Base-by-base conservation (phyloP, 2,329 filamentous ascomycete species). In the Chrysosporium queenslandicum region DNA sequence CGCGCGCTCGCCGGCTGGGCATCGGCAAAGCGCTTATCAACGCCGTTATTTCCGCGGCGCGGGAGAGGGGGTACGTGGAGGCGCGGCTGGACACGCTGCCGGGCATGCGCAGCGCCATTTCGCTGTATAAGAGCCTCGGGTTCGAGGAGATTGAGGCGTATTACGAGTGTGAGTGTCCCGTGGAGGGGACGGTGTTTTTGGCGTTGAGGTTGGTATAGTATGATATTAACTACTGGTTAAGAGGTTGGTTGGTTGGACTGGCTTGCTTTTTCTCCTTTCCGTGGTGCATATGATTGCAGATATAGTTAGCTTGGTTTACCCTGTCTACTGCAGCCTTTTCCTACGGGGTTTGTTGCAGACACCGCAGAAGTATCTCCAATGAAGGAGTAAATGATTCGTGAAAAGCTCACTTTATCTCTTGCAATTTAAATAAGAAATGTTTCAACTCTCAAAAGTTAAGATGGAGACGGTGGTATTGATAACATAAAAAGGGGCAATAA, bases 11-110 rank as follows among this genome's bases (percentile, higher is more conserved):
- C 21, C 75, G 78, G 2, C 58, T 68, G 11, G 76, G 77, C 0
- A 60, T 78, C 1, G 77, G 78, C 1, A 70, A 68, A 47, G 65
- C 66, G 2, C 64, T 82, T 16, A 69, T 78, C 3, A 63, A 70
- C 42, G 63, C 61, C 0, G 68, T 74, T 2, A 59, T 82, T 4
- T 60, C 62, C 4, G 64, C 66, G 30, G 79, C 78, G 20, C 68
- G 60, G 53, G 59, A 66, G 4, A 52, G 76, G 40, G 75, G 74
- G 0, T 82, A 81, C 60, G 56, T 59, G 8, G 72, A 74, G 53
- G 73, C 81, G 60, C 66, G 74, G 52, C 68, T 82, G 12, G 79
- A 82, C 66, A 81, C 78, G 14, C 59, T 82, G 53, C 64, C 70
- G 7, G 66, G 60, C 5, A 82, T 82, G 79, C 62, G 56, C 11